Percentiles rank a stretch among this genome's conserved stretches.
Conservation (phyloP, 495 filamentous ascomycete species). For the Friedmanniomyces endolithicus region DNA sequence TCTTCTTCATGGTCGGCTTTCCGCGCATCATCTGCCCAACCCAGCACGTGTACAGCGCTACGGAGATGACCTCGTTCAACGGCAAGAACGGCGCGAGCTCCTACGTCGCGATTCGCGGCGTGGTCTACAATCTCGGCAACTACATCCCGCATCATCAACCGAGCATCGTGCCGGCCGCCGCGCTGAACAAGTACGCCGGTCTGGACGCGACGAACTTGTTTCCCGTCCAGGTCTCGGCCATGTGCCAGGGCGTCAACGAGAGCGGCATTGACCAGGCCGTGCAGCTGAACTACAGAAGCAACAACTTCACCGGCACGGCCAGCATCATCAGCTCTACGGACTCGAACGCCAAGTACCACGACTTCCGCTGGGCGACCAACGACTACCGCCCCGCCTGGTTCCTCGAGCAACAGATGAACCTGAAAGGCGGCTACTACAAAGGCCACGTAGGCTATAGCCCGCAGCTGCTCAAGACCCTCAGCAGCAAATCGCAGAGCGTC, state of each 20-base stretch:
- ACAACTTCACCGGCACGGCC: conserved; percentile 55
- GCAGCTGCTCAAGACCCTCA: conserved; percentile 61
- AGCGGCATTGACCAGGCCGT: conserved; percentile 60
- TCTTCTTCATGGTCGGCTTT: conserved; percentile 80
- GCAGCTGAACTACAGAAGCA: conserved; percentile 63
- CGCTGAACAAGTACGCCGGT: conserved; percentile 69
- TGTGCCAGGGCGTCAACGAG: conserved; percentile 57
- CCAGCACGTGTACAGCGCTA: conserved; percentile 72
- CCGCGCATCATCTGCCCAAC: conserved; percentile 80
- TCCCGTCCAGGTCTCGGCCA: conserved; percentile 83
- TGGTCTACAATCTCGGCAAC: conserved; percentile 69
- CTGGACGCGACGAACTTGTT: conserved; percentile 77
- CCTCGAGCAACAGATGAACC: conserved; percentile 63
- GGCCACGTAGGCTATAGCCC: conserved; percentile 78
- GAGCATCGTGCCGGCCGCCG: conserved; percentile 50
- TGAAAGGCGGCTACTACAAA: conserved; percentile 70
- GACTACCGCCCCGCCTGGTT: conserved; percentile 85
- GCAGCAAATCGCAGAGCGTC: conserved; percentile 50
- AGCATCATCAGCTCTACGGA: conserved; percentile 55
- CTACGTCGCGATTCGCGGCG: conserved; percentile 72
- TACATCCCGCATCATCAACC: conserved; percentile 74
- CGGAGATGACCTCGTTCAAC: conserved; percentile 60
- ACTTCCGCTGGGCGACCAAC: conserved; percentile 76
- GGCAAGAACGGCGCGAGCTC: conserved; percentile 54
- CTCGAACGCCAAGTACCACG: conserved; percentile 68